Base-by-base conservation (phyloP, 2,329 filamentous ascomycete genomes). In the Pseudopithomyces maydicus region DNA sequence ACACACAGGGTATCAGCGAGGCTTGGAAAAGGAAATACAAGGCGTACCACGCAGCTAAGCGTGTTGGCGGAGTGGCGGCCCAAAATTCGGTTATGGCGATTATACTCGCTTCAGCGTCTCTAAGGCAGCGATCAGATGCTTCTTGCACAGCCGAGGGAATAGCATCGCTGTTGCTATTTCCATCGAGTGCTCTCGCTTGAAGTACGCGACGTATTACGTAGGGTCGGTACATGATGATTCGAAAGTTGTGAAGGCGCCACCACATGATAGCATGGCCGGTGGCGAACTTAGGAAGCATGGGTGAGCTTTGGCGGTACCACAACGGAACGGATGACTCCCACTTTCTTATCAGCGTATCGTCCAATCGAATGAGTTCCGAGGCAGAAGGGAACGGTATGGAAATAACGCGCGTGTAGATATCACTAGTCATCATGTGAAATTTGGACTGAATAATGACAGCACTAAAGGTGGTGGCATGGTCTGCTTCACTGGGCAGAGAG, bases 1-100 rank as follows among this genome's bases (percentile, higher is more conserved):
- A 82, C 11, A 82, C 77, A 44, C 76, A 78, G 1, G 80, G 81
- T 10, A 83, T 82, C 15, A 83, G 67, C 2, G 77, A 78, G 0
- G 80, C 80, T 54, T 82, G 81, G 52, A 83, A 83, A 5, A 82
- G 71, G 55, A 82, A 82, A 60, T 62, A 64, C 38, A 80, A 76
- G 1, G 73, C 74, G 57, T 82, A 82, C 79, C 80, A 81, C 7
- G 79, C 76, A 7, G 71, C 71, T 53, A 81, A 68, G 5, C 77
- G 71, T 2, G 73, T 79, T 26, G 77, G 77, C 15, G 74, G 70
- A 20, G 74, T 67, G 0, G 66, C 54, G 1, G 69, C 65, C 75
- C 79, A 81, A 55, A 75, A 81, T 0, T 64, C 64, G 20, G 70
- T 67, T 38, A 80, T 80, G 10, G 71, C 72, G 1, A 65, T 52